phyloP scores from a whole-genome alignment of 139 green algal species.

The Bryopsis sp. region DNA sequence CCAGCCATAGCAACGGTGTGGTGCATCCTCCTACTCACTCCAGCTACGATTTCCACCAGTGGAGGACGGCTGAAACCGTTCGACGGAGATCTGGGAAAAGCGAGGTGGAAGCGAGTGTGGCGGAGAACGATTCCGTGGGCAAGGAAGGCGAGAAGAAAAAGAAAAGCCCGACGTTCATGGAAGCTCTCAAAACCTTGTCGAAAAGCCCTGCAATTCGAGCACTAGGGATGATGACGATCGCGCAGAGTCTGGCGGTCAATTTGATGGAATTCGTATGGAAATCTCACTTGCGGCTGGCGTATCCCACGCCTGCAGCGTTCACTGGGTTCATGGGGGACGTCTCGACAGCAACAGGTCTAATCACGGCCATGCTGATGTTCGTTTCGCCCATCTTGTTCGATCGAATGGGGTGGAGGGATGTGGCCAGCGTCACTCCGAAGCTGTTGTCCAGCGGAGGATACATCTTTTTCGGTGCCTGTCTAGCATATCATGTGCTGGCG shows the following conservation, averaged over 20 bases:
- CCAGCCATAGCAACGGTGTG: too few relatives aligned
- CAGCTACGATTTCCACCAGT: too few relatives aligned
- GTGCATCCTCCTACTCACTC: too few relatives aligned
- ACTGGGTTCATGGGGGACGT: conserved; percentile 42
- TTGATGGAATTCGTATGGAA: conserved; percentile 93
- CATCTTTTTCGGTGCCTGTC: conserved; percentile 66
- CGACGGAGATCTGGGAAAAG: too few relatives aligned
- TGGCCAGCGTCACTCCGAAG: conserved; percentile 61
- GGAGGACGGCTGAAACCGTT: too few relatives aligned
- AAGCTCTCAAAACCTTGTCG: conserved; percentile 11
- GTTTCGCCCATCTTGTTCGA: conserved; percentile 75
- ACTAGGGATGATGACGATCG: conserved; percentile 83
- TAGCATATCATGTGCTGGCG: conserved; percentile 36
- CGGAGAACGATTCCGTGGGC: too few relatives aligned
- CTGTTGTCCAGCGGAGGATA: conserved; percentile 41
- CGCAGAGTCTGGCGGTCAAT: conserved; percentile 46
- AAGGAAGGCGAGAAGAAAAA: too few relatives aligned
- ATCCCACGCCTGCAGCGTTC: conserved; percentile 70
- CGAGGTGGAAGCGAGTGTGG: too few relatives aligned
- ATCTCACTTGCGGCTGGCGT: conserved; percentile 74
- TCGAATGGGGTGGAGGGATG: conserved; percentile 60
- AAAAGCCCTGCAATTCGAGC: conserved; percentile 57
- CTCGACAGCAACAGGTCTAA: conserved; percentile 33
- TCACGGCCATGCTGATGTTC: conserved; percentile 68
- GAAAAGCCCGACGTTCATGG: neutral